Percentiles rank a stretch among this genome's conserved stretches.
phyloP scores from a whole-genome alignment of 495 filamentous ascomycete genomes.

The Oleoguttula mirabilis region DNA sequence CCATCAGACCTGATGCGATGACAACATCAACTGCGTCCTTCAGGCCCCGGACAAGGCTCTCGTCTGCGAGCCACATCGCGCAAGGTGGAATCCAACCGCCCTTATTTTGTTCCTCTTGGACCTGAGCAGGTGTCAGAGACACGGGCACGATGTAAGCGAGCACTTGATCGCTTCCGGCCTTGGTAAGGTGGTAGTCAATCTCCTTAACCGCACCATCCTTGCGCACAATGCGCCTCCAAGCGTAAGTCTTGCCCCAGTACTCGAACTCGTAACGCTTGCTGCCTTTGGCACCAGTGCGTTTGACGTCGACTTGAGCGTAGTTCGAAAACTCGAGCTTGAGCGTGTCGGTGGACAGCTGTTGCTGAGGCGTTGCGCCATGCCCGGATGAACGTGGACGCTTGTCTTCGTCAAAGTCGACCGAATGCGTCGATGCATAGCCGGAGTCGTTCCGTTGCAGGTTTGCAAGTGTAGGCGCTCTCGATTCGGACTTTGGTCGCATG shows the following conservation, averaged over 20 bases:
- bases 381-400: conserved; percentile 23
- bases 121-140: conserved; percentile 54
- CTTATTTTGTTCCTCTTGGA: conserved; percentile 57
- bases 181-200: conserved; percentile 66
- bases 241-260: conserved; percentile 80
- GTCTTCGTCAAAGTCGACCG: conserved; percentile 39
- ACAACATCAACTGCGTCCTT: conserved; percentile 85
- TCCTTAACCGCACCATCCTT: conserved; percentile 47
- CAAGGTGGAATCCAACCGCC: conserved; percentile 90
- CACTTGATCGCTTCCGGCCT: conserved; percentile 46
- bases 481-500: conserved; percentile 47
- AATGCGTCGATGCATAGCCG: conserved; percentile 41
- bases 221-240: conserved; percentile 65
- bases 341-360: conserved; percentile 49
- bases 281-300: conserved; percentile 53
- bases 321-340: conserved; percentile 92
- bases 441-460: conserved; percentile 44
- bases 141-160: conserved; percentile 84
- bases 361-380: conserved; percentile 13
- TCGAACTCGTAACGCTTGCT: conserved; percentile 79
- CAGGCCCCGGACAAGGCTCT: conserved; percentile 48
- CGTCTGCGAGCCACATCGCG: conserved; percentile 76
- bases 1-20: conserved; percentile 78
- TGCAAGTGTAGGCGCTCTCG: conserved; percentile 37
- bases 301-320: conserved; percentile 85